Conservation (phyloP, 2,329 filamentous ascomycete genomes). For the Aspergillus cejpii region DNA sequence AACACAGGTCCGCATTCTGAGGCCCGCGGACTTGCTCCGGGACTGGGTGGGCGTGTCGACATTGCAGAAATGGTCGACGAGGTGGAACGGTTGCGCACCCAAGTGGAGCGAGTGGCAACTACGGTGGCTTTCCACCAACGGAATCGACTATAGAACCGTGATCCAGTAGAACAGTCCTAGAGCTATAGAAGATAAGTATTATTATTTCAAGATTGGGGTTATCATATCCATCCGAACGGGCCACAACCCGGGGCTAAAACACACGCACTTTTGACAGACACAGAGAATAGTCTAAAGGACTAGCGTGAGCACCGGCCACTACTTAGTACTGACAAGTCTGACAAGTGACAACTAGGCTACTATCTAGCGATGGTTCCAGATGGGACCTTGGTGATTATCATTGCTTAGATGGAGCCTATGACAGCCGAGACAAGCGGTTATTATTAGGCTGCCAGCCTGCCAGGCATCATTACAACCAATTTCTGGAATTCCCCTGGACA, state of each 20-base stretch:
- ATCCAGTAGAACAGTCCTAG: no score
- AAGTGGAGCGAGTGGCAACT: slow-evolving; percentile 31
- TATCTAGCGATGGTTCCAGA: not conserved
- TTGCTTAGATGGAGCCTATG: not conserved
- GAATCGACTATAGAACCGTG: slow-evolving; percentile 6
- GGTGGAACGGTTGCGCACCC: slow-evolving; percentile 30
- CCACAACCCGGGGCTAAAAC: slow-evolving; percentile 1
- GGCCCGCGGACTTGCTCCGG: slow-evolving; percentile 19
- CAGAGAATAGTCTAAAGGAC: slow-evolving; percentile 14
- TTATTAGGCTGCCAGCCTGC: not conserved
- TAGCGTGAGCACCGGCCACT: slow-evolving; percentile 13
- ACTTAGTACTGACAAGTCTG: not conserved
- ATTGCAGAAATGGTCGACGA: slow-evolving; percentile 31
- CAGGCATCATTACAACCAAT: no score
- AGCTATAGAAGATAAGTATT: no score
- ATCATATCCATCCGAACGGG: slow-evolving; percentile 1
- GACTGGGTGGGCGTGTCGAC: slow-evolving; percentile 20
- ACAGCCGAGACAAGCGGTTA: not conserved
- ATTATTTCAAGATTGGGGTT: no score
- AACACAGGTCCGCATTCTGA: slow-evolving; percentile 21
- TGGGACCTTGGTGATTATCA: not conserved
- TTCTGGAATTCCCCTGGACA: no score
- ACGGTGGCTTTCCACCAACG: slow-evolving; percentile 23
- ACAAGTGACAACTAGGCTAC: no score
- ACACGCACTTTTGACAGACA: slow-evolving; percentile 4